Percentiles rank a stretch among this genome's conserved stretches.
These are phyloP conservation scores for Aspergillus transmontanensis DNA, from an alignment of 2,329 filamentous ascomycete genomes.

Conservation along the genomic window DNA sequence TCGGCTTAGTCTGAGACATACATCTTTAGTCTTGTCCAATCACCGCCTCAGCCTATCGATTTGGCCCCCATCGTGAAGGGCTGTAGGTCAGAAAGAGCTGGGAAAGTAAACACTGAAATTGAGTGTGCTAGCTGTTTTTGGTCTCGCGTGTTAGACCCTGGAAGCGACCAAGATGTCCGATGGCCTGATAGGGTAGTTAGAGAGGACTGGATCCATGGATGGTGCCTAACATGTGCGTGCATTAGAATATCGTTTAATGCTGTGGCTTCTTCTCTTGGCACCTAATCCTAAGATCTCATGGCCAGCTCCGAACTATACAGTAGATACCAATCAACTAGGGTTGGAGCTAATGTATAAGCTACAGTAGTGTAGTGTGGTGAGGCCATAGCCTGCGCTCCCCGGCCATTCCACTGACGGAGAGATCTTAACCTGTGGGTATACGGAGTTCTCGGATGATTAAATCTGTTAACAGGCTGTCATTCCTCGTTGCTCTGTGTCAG, in stretches of 20 bases:
- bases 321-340: not conserved
- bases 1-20: slow-evolving; percentile 14
- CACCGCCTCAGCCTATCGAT: not conserved
- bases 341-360: slow-evolving; percentile 6
- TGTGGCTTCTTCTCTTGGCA: not conserved
- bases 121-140: not conserved
- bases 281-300: slow-evolving; percentile 1
- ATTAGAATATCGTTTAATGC: not conserved
- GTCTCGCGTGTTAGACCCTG: not conserved
- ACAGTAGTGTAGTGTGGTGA: slow-evolving; percentile 6
- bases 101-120: not conserved
- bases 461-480: not conserved
- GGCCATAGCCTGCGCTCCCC: not conserved
- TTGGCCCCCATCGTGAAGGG: slow-evolving; percentile 3
- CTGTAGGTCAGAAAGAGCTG: not conserved
- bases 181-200: not conserved
- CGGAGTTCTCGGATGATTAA: not conserved
- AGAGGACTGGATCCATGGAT: not conserved
- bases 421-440: not conserved
- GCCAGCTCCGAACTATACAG: not conserved
- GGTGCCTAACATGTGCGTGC: not conserved
- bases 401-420: not conserved
- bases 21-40: slow-evolving; percentile 6
- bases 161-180: not conserved
- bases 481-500: not conserved